Evolutionary conservation across 2,329 filamentous ascomycete genomes (phyloP).

Genomic region (Venturia oleaginea): DNA sequence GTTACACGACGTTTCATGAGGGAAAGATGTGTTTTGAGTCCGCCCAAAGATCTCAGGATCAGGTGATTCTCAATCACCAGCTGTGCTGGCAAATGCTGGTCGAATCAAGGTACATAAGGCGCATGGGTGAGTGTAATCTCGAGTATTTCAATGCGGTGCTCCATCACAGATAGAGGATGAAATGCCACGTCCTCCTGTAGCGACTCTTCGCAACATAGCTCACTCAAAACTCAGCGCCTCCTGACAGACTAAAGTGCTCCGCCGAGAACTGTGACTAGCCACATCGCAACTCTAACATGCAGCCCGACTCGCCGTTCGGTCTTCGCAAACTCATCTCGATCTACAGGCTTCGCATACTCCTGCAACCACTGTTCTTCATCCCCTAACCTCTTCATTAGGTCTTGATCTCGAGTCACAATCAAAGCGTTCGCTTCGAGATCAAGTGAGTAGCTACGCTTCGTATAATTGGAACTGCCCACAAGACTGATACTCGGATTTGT

Average conservation of each 20-base stretch:
- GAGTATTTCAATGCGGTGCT: not conserved
- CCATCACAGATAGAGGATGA: not conserved
- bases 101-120: not conserved
- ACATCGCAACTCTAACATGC: constrained; percentile 83
- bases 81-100: not conserved
- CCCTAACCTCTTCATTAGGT: constrained; percentile 61
- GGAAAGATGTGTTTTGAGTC: not conserved
- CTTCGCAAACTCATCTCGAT: constrained; percentile 67
- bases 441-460: constrained; percentile 81
- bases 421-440: constrained; percentile 86
- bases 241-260: constrained; percentile 61
- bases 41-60: not conserved
- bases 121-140: not conserved
- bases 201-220: not conserved
- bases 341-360: constrained; percentile 59
- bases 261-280: constrained; percentile 78
- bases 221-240: not conserved
- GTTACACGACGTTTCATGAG: not conserved
- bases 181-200: not conserved
- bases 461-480: constrained; percentile 92
- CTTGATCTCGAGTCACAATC: constrained; percentile 70
- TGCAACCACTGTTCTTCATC: constrained; percentile 76
- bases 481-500: constrained; percentile 61
- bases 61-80: not conserved
- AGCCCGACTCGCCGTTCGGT: constrained; percentile 77